Evolutionary conservation across 805 yeast species (phyloP), one percentile per base, ranked within the genome.

Genomic region (baker's yeast (Saccharomyces cerevisiae)): DNA sequence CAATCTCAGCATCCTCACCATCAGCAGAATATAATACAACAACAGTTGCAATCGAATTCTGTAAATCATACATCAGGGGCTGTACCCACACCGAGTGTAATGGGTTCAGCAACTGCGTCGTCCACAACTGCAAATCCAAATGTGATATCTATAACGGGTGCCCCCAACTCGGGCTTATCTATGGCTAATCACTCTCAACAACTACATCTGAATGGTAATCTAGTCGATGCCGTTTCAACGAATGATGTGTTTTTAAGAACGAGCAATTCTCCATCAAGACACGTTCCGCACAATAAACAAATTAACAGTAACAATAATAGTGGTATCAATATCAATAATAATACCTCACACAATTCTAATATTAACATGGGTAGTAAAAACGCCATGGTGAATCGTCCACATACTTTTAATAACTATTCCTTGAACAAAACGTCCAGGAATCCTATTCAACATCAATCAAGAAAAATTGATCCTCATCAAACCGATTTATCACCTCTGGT

Each of bases 141-240:
- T 50, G 46, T 52, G 60, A 17, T 36, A n/a, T 36, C 43, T 36
- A 43, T 67, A 59, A 49, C 65, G 53, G 54, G 59, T 53, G 51
- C 31, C 31, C 29, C 54, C 14, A 53, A 51, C 9, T 50, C 52
- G n/a, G 17, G 21, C 17, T 30, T 48, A 31, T 43, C 56, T 11
- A 36, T 36, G 43, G 43, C 24, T 6, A 36, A 36, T 10, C 43
- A 36, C 17, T 36, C 43, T 17, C 43, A 36, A 46, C 68, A 64
- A 55, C 48, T 60, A 49, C 64, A 59, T 53, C 49, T 62, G 36
- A 63, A 66, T 57, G 85, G 82, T 63, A 82, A 80, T 63, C 74
- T 81, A 51, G 82, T 88, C 76, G 97, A 90, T 64, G 87, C 96
- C 0, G 97, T 91, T 2, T 83, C 94, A 8, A 92, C 97, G 17